Evolutionary conservation across 73 alveolate species (phyloP), one percentile per base, ranked within the genome.

Genomic region (Paramecium sonneborni): DNA sequence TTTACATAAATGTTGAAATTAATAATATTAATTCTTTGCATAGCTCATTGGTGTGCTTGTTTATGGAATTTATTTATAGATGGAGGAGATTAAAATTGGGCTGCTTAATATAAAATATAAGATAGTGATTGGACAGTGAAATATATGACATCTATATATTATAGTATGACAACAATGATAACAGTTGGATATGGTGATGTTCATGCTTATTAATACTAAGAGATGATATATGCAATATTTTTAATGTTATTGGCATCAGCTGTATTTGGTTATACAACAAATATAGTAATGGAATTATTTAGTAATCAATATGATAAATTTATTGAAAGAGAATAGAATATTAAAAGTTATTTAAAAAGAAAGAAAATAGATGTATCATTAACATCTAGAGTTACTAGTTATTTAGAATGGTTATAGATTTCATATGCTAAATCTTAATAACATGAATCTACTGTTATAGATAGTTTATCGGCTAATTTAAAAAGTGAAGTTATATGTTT

Each of bases 141-240:
- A 28, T 70, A 70, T 34, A 30, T 70, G 48, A 70, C 85, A 10
- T 8, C 85, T 5, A 30, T 70, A 10, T 41, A 41, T 41, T 76
- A 76, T 10, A 76, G 72, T 23, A 44, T 41, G 39, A 41, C 89
- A 5, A 76, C 68, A 0, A 38, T 76, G 70, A 76, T 76, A 20
- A 76, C 74, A 9, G 89, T 76, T 11, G 89, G 89, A 11, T 76
- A 76, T 76, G 89, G 89, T 3, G 89, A 76, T 76, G 48, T 76
- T 23, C 67, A 76, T 41, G 89, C 89, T 3, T 41, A 76, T 24
- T 34, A 20, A 0, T 41, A 20, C 39, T 7, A 76, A 21, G 89
- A 76, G 48, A 28, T 28, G 37, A 76, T 76, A 4, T 76, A 24
- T 39, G 88, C 46, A 76, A 76, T 76, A 76, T 76, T 76, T 38